Conservation (phyloP, 2,329 filamentous ascomycete genomes). For the Fusarium veterinarium region DNA sequence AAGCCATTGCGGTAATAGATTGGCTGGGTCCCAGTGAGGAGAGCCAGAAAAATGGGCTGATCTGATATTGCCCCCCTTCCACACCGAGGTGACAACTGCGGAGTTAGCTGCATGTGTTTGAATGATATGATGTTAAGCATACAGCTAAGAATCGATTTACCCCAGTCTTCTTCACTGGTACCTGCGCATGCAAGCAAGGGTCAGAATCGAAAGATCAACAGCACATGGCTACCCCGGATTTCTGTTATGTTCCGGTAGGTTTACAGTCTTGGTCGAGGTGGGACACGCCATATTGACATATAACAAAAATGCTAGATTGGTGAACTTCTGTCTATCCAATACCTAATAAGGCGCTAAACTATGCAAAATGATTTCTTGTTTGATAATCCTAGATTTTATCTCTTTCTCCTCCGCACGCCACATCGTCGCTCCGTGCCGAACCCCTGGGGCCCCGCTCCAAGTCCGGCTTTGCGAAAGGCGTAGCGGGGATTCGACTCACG, state of each 20-base stretch:
- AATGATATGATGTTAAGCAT: constrained; percentile 16
- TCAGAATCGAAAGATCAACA: constrained; percentile 17
- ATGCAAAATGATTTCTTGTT: constrained; percentile 20
- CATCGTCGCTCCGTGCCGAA: constrained; percentile 3
- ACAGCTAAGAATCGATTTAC: constrained; percentile 12
- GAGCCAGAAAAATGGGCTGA: constrained; percentile 31
- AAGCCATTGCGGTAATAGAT: constrained; percentile 41
- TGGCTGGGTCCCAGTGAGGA: constrained; percentile 39
- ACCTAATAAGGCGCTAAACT: constrained; percentile 30
- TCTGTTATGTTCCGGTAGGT: neutral
- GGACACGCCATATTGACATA: constrained; percentile 1
- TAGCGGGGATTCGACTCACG: neutral
- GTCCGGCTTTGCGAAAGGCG: constrained; percentile 3
- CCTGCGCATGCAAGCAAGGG: constrained; percentile 26
- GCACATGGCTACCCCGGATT: neutral
- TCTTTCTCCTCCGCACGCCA: constrained; percentile 10
- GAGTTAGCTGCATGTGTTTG: constrained; percentile 18
- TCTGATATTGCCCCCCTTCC: neutral
- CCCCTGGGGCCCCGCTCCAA: constrained; percentile 9
- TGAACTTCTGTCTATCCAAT: constrained; percentile 32
- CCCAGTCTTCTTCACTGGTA: constrained; percentile 23
- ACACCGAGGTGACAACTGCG: constrained; percentile 16
- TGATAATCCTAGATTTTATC: constrained; percentile 1
- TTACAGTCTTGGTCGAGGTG: neutral
- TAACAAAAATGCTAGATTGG: constrained; percentile 32